Percentiles rank a stretch among this genome's conserved stretches.
phyloP scores from a whole-genome alignment of 768 basidiomycete species.

The Naganishia vishniacii region DNA sequence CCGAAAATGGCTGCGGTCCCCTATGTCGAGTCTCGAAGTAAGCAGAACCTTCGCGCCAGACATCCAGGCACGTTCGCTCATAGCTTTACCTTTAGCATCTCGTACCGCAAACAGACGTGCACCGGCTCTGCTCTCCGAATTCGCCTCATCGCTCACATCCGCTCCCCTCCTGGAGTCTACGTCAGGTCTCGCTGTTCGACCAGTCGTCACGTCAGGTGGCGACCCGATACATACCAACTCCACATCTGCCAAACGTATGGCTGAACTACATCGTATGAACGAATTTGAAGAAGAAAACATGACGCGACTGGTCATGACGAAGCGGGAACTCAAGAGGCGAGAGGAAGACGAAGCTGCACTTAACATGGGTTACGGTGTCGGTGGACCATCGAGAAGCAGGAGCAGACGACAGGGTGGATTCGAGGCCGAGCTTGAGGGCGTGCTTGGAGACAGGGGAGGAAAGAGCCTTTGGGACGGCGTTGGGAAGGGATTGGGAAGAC shows the following conservation, averaged over 20 bases:
- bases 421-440: slow-evolving; percentile 48
- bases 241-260: slow-evolving; percentile 63
- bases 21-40: slow-evolving; percentile 61
- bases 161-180: slow-evolving; percentile 49
- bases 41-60: slow-evolving; percentile 34
- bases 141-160: slow-evolving; percentile 41
- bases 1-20: slow-evolving; percentile 85
- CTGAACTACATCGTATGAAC: slow-evolving; percentile 70
- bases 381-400: slow-evolving; percentile 35
- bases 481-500: slow-evolving; percentile 31
- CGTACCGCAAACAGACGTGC: slow-evolving; percentile 53
- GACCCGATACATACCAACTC: slow-evolving; percentile 41
- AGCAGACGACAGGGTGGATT: slow-evolving; percentile 44
- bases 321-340: slow-evolving; percentile 70
- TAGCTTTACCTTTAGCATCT: slow-evolving; percentile 26
- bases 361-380: slow-evolving; percentile 62
- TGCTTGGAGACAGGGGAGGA: slow-evolving; percentile 41
- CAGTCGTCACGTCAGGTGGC: slow-evolving; percentile 35
- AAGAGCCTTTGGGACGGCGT: slow-evolving; percentile 46
- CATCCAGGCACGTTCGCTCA: no score
- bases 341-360: slow-evolving; percentile 77
- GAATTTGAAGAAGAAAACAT: slow-evolving; percentile 95
- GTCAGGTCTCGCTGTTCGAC: slow-evolving; percentile 47
- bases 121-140: slow-evolving; percentile 47
- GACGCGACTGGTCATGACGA: slow-evolving; percentile 81